A percentile compares a stretch with the other conserved stretches of the same genome.
These are phyloP conservation scores for Yamagishiella unicocca DNA, from an alignment of 139 green algal species.

Conservation along the genomic window DNA sequence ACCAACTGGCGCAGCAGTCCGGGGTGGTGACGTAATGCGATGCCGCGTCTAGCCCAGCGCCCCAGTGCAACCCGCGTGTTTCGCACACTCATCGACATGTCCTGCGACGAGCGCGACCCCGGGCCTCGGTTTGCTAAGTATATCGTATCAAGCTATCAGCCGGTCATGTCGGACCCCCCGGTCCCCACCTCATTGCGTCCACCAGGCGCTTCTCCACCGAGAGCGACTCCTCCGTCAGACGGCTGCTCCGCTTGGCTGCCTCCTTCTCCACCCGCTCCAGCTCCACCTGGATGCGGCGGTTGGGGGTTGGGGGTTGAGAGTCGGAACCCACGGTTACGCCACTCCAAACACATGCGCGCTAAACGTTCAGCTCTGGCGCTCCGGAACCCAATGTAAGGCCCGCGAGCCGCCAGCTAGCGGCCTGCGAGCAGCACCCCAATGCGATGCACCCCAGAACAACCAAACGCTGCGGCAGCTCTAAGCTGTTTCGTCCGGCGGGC, in stretches of 20 bases:
- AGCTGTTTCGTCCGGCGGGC: no score
- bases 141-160: neutral
- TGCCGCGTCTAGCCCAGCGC: no score
- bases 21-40: no score
- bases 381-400: neutral
- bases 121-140: neutral
- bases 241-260: conserved; percentile 44
- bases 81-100: neutral
- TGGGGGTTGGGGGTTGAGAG: neutral
- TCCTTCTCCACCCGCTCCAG: conserved; percentile 61
- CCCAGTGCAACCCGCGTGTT: no score
- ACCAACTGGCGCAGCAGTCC: no score
- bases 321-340: neutral
- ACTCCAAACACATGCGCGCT: neutral
- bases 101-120: neutral
- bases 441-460: no score
- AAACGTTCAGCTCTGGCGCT: neutral
- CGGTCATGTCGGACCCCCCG: neutral
- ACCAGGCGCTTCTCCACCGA: conserved; percentile 66
- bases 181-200: conserved; percentile 50
- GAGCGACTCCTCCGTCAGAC: conserved; percentile 52
- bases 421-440: neutral
- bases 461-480: neutral
- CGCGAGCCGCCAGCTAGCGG: neutral
- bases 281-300: conserved; percentile 19